Base-by-base conservation (phyloP, 2,329 filamentous ascomycete genomes). In the Colletotrichum lentis region DNA sequence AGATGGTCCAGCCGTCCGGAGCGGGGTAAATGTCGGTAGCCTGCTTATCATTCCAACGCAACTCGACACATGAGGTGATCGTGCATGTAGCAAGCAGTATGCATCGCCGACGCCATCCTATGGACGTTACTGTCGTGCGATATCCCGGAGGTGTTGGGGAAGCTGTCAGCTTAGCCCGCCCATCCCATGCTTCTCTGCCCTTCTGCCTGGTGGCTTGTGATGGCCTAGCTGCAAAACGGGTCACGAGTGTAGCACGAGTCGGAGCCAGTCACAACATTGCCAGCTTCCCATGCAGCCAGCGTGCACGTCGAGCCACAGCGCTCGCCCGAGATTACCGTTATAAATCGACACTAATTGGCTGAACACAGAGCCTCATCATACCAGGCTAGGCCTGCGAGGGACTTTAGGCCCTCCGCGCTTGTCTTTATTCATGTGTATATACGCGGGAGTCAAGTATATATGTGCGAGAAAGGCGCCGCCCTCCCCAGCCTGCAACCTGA, bases 81-180 rank as follows among this genome's bases (percentile, higher is more conserved):
- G 50, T 31, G 57, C 57, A 52, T 60, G 22, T 12, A 24, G 46
- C 57, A 60, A 35, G 39, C 46, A 60, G 46, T 49, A 35, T 52
- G 35, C 44, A 31, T 52, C n/a, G 22, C 43, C 39, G 24, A 27
- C 22, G 20, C 44, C 60, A 58, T 44, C 41, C 46, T 41, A 46
- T 18, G 56, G 14, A 24, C 12, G 7, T 20, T 14, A 27, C 35
- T 22, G 11, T 59, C 5, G 44, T 27, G 43, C 43, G 39, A 41
- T 47, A 52, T 46, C 57, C 54, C 35, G n/a, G 31, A 35, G 56
- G 35, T 49, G 27, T 24, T n/a, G 7, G 22, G 10, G 31, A 39
- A n/a, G 4, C 43, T n/a, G 31, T 39, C 27, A 49, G 56, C 44
- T 31, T 27, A 11, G 11, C 12, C 27, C 43, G 24, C 43, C 43